A percentile compares a stretch with the other conserved stretches of the same genome.
Conservation (phyloP, 352 stramenopile genomes). For the Lagenidium giganteum region DNA sequence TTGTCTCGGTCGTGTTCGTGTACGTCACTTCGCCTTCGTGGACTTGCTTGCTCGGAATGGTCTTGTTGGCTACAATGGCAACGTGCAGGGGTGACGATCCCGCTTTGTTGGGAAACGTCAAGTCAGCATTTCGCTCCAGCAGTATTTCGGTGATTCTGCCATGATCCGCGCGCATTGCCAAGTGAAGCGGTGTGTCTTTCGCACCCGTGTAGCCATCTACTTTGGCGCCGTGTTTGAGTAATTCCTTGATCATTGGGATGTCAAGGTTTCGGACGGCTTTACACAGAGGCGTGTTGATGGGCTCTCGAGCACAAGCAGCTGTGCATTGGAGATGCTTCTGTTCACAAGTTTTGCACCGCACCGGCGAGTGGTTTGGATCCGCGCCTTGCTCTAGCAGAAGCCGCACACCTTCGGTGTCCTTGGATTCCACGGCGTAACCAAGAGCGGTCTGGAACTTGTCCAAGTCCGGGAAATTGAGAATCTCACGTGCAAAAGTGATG, state of each 20-base stretch:
- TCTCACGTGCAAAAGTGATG: constrained; percentile 24
- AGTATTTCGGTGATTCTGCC: constrained; percentile 30
- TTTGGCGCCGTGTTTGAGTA: constrained; percentile 38
- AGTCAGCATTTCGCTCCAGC: constrained; percentile 37
- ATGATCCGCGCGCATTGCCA: constrained; percentile 37
- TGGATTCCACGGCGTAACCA: constrained; percentile 43
- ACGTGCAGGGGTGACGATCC: constrained; percentile 41
- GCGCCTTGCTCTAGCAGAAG: constrained; percentile 31
- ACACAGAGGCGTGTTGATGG: constrained; percentile 41
- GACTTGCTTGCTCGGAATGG: constrained; percentile 34
- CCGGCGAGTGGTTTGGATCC: constrained; percentile 45
- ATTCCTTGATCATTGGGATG: constrained; percentile 22
- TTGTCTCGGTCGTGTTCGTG: constrained; percentile 17
- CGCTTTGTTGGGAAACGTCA: constrained; percentile 29
- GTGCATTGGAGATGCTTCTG: constrained; percentile 19
- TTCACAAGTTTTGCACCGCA: constrained; percentile 34
- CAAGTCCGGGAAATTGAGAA: constrained; percentile 43
- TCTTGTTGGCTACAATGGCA: constrained; percentile 35
- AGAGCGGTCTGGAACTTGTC: constrained; percentile 50
- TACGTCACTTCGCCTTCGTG: constrained; percentile 59
- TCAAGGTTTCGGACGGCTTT: constrained; percentile 30
- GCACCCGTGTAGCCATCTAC: constrained; percentile 33
- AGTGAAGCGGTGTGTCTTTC: constrained; percentile 40
- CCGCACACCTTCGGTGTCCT: constrained; percentile 30
- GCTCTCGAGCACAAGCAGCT: constrained; percentile 25